Evolutionary conservation across 2,329 filamentous ascomycete species (phyloP).

Genomic region (Claviceps africana): DNA sequence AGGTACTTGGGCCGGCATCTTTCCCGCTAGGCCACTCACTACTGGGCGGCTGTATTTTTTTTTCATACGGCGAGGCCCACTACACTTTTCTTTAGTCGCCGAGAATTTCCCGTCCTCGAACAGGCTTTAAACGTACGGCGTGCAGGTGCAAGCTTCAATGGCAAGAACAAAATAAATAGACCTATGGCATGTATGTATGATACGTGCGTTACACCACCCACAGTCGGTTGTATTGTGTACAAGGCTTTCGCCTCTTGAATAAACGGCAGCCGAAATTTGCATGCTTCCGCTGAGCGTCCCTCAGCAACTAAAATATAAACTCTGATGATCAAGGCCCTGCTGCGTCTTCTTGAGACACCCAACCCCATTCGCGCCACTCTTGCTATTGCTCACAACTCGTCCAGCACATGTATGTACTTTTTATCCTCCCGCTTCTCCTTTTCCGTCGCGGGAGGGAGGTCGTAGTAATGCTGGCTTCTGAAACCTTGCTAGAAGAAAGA

Average conservation of each 20-base stretch:
- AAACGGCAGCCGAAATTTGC: neutral
- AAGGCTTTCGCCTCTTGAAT: neutral
- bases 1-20: neutral
- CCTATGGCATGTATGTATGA: neutral
- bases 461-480: slow-evolving; percentile 77
- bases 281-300: neutral
- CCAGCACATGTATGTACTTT: slow-evolving; percentile 90
- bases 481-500: slow-evolving; percentile 57
- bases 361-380: neutral
- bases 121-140: neutral
- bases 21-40: neutral
- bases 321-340: neutral
- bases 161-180: neutral
- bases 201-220: neutral
- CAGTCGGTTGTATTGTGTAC: neutral
- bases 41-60: neutral
- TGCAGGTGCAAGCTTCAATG: no score
- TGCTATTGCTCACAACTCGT: slow-evolving; percentile 52
- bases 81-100: neutral
- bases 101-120: neutral
- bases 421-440: slow-evolving; percentile 88
- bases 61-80: neutral
- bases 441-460: slow-evolving; percentile 87
- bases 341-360: neutral
- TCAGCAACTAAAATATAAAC: neutral